Evolutionary conservation across 2,329 filamentous ascomycete genomes (phyloP), one percentile per base, ranked within the genome.

Genomic region (Canariomyces notabilis): DNA sequence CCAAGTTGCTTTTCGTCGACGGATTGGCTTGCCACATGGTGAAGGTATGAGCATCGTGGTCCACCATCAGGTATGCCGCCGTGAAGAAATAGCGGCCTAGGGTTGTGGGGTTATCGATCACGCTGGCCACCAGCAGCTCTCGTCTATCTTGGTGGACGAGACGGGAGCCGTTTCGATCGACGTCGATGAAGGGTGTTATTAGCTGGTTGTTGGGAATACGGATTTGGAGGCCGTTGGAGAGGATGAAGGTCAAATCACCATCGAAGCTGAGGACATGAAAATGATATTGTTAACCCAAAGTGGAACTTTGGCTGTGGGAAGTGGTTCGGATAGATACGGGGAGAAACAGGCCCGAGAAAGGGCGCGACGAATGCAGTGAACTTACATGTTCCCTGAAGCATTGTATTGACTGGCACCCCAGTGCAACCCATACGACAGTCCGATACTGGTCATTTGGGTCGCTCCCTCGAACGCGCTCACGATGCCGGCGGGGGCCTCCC

Each of bases 11-110:
- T 15, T 44, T 51, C n/a, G 33, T 32, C 0, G 59, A 53, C 0
- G 59, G 60, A 21, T 65, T 65, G 0, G 63, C 62, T 12, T 64
- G 53, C 64, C 64, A 67, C 5, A 66, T 49, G 1, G 64, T 66
- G 20, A 65, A 67, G 0, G 57, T 61, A 0, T 54, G 45, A 6
- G 59, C 55, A 7, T 66, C 64, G 19, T 61, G 58, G 32, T 66
- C 57, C 6, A 67, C 61, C 64, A 67, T 66, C 1, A 67, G 53
- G 40, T 67, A 67, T 1, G 63, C 64, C 0, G 60, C 50, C 0
- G 63, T 65, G 9, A 65, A 51, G 34, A 67, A 67, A 36, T 64
- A 64, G 1, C 64, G 56, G 2, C 64, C 64, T 0, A 67, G 48
- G 0, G 57, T 62, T 0, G 59, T 51, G 0, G 54, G 54, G 14